A percentile compares a stretch with the other conserved stretches of the same genome.
Evolutionary conservation across 257 asterid species (phyloP).

Genomic region (Coffea eugenioides): DNA sequence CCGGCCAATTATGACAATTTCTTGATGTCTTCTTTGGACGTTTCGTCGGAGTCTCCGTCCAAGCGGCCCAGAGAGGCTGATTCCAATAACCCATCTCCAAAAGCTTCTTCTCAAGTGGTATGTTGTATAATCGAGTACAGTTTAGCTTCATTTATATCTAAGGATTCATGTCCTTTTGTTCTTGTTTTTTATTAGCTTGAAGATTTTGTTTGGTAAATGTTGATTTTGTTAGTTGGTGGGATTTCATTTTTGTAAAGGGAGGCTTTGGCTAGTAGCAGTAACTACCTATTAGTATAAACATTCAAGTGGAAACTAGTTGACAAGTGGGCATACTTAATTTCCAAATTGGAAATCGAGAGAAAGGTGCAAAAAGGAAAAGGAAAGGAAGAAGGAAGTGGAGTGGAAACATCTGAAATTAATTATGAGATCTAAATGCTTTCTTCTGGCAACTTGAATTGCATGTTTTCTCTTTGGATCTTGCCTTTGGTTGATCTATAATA

Average conservation of each 20-base stretch:
- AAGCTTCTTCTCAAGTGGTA: slow-evolving; percentile 48
- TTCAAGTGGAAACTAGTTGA: neutral
- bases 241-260: slow-evolving; percentile 1
- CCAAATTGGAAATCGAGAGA: neutral
- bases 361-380: neutral
- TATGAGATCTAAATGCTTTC: too few species aligned
- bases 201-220: slow-evolving; percentile 2
- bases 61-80: slow-evolving; percentile 67
- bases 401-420: too few species aligned
- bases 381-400: neutral
- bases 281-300: neutral
- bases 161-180: neutral
- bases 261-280: slow-evolving; percentile 4
- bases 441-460: too few species aligned
- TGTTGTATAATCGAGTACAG: neutral
- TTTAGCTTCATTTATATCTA: neutral
- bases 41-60: slow-evolving; percentile 23
- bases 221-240: slow-evolving; percentile 3
- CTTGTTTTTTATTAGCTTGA: neutral
- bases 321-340: slow-evolving; percentile 10
- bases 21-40: slow-evolving; percentile 32
- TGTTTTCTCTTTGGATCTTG: neutral
- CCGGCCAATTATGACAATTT: slow-evolving; percentile 47
- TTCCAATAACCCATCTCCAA: slow-evolving; percentile 40
- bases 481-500: neutral